phyloP scores from a whole-genome alignment of 495 filamentous ascomycete genomes.

The Daldinia decipiens region DNA sequence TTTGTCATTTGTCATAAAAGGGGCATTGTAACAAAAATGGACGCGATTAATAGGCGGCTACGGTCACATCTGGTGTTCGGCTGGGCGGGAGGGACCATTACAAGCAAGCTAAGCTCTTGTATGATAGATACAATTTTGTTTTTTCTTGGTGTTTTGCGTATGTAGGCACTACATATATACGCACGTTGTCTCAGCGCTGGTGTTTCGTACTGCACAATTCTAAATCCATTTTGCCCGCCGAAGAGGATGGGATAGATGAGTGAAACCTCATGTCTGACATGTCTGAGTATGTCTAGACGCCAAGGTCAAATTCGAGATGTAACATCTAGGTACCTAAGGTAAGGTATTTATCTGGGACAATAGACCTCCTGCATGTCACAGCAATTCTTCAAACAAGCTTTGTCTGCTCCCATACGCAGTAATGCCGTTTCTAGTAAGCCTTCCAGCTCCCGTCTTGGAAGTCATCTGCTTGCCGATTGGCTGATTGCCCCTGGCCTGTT shows the following conservation, averaged over 20 bases:
- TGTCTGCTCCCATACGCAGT: background rate
- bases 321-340: background rate
- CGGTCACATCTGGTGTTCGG: conserved; percentile 37
- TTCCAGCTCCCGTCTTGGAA: background rate
- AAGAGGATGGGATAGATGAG: background rate
- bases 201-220: background rate
- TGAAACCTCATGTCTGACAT: background rate
- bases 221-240: background rate
- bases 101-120: conserved; percentile 22
- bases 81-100: conserved; percentile 6
- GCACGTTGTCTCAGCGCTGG: background rate
- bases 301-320: background rate
- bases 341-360: background rate
- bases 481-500: background rate
- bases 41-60: conserved; percentile 35
- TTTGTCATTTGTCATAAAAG: conserved; percentile 30
- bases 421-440: background rate
- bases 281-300: background rate
- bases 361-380: background rate
- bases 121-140: conserved; percentile 15
- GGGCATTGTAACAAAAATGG: conserved; percentile 36
- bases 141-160: conserved; percentile 20
- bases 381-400: background rate
- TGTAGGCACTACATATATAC: conserved; percentile 1
- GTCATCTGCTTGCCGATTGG: background rate